phyloP scores from a whole-genome alignment of 768 basidiomycete genomes.

The Cubamyces lactineus region DNA sequence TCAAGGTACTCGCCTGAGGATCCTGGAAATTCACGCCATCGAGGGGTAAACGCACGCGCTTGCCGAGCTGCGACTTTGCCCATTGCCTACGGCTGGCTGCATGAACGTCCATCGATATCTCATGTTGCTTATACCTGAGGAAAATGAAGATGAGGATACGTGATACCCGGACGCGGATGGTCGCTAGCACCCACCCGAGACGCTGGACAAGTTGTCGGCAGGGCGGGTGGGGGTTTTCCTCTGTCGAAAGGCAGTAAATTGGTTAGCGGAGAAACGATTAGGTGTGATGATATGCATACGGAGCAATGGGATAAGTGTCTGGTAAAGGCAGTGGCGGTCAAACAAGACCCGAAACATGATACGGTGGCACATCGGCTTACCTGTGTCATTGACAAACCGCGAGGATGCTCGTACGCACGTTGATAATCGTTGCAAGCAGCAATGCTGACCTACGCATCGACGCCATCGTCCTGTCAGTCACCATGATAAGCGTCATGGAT shows the following conservation, averaged over 20 bases:
- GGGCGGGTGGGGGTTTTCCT: constrained; percentile 8
- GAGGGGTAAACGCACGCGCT: not conserved
- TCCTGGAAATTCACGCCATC: constrained; percentile 13
- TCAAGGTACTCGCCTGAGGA: not conserved
- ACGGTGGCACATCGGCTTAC: not conserved
- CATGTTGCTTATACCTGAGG: not conserved
- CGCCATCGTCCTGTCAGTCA: not conserved
- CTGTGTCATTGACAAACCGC: constrained; percentile 21
- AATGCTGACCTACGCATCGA: constrained; percentile 10
- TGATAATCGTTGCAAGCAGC: constrained; percentile 29
- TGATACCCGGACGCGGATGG: too few species aligned
- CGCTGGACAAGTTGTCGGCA: constrained; percentile 1
- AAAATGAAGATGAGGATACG: not conserved
- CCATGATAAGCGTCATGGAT: not conserved
- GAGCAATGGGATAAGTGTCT: constrained; percentile 7
- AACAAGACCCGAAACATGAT: not conserved
- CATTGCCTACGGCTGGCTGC: not conserved
- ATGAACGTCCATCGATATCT: not conserved
- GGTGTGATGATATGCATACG: not conserved
- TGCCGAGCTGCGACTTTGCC: not conserved
- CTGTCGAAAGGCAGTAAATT: not conserved
- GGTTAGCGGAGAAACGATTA: too few species aligned
- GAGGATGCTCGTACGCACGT: constrained; percentile 22
- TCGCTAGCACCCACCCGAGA: not conserved
- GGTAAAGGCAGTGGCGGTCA: not conserved